These are phyloP conservation scores for Neurospora cerealis DNA, from an alignment of 495 filamentous ascomycete genomes.

Conservation along the genomic window DNA sequence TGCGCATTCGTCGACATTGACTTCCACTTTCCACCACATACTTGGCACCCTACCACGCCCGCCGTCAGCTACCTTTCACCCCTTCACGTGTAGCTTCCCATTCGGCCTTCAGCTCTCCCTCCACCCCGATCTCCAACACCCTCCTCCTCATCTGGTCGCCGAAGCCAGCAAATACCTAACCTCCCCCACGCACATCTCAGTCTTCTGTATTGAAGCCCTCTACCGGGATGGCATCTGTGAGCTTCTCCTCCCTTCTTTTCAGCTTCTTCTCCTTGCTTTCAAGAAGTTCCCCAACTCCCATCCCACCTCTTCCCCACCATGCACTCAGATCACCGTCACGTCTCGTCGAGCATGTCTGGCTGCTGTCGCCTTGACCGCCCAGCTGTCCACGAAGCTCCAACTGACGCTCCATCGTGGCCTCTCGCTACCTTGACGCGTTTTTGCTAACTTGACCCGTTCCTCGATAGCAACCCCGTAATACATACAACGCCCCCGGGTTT, in stretches of 20 bases:
- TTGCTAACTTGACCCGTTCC: conserved; percentile 2
- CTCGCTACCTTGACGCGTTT: not conserved
- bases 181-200: not conserved
- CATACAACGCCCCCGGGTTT: conserved; percentile 38
- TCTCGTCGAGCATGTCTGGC: not conserved
- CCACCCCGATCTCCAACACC: not conserved
- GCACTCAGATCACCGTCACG: not conserved
- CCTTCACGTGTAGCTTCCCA: not conserved
- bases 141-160: not conserved
- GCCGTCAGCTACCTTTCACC: not conserved
- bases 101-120: not conserved
- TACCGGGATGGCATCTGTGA: conserved; percentile 26
- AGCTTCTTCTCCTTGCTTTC: not conserved
- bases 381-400: not conserved
- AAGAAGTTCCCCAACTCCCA: not conserved
- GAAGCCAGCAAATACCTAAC: conserved; percentile 1
- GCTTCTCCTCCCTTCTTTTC: not conserved
- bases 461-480: conserved; percentile 28
- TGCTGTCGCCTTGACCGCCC: not conserved
- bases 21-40: not conserved
- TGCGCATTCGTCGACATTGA: not conserved
- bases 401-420: not conserved
- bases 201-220: not conserved
- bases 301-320: not conserved
- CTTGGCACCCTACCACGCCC: not conserved